Evolutionary conservation across 2,329 filamentous ascomycete genomes (phyloP), one percentile per base, ranked within the genome.

Genomic region (Botrytis sinoallii): DNA sequence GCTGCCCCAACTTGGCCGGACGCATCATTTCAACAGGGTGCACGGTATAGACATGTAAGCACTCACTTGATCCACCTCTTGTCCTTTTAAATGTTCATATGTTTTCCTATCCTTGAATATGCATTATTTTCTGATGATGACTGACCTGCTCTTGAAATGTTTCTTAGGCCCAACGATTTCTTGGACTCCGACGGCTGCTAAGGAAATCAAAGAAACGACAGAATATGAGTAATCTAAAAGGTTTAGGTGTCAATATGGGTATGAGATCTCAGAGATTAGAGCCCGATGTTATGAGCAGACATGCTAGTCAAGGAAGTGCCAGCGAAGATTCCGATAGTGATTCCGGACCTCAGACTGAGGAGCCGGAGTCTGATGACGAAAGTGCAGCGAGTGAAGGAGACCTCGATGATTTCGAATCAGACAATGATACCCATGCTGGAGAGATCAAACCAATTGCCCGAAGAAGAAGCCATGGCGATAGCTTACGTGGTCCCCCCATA

Each of bases 221-320:
- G 65, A 81, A 77, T 3, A 79, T 81, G 73, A 78, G 78, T 57
- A 77, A 77, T 2, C 70, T 82, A 14, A 75, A 76, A 76, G 86
- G 87, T 82, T 82, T 92, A 66, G 90, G 90, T 4, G 86, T 93
- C 35, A 92, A 85, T 76, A 85, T 93, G 75, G 91, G 91, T 2
- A 95, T 95, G 83, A 90, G 91, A 76, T 94, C 93, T 4, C 92
- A 94, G 76, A 89, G 90, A 72, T 83, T 97, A 2, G 86, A 89
- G 4, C 76, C 76, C 3, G 70, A 78, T 64, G 74, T 81, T 20
- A 73, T 79, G 3, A 71, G 75, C 25, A 73, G 76, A 35, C 81
- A 82, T 74, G 82, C 85, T 22, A 85, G 84, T 73, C 83, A 85
- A 55, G 82, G 82, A 20, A 85, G 83, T 65, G 83, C 83, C 6